Evolutionary conservation across 305 asterid genomes (phyloP).

Genomic region (Coffea humblotiana): DNA sequence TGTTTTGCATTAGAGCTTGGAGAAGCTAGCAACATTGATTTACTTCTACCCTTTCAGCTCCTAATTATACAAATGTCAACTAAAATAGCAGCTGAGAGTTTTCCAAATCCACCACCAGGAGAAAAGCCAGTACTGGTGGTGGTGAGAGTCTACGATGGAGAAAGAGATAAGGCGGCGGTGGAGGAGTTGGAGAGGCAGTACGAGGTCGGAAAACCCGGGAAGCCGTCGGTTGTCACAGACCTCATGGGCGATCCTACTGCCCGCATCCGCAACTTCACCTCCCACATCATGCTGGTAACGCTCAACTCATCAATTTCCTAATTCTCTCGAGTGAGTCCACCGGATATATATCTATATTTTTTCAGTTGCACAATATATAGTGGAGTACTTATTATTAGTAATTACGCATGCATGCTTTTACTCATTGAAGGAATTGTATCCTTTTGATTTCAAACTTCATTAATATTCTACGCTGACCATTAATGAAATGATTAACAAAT

Average conservation of each 20-base stretch:
- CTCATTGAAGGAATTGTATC: background rate
- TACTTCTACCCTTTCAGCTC: too few species aligned
- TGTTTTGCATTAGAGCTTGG: too few species aligned
- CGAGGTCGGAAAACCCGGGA: conserved; percentile 62
- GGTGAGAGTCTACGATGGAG: conserved; percentile 57
- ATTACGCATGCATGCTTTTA: background rate
- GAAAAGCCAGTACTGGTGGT: conserved; percentile 28
- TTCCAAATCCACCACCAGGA: conserved; percentile 10
- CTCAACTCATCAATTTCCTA: background rate
- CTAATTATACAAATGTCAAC: conserved; percentile 36
- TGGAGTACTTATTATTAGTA: background rate
- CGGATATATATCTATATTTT: background rate
- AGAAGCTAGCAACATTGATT: too few species aligned
- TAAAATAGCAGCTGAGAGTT: conserved; percentile 44
- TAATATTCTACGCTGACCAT: background rate
- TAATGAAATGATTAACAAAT: background rate
- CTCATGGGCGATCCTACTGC: conserved; percentile 87
- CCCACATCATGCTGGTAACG: conserved; percentile 71
- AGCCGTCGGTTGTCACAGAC: conserved; percentile 63
- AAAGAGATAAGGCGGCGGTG: conserved; percentile 65
- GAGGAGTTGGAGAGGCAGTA: conserved; percentile 74
- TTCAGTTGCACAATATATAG: background rate
- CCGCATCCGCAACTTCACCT: conserved; percentile 57
- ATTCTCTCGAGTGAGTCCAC: background rate
- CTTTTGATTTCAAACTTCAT: background rate